phyloP scores from a whole-genome alignment of 2,329 filamentous ascomycete genomes.

The Fusarium oxysporum region DNA sequence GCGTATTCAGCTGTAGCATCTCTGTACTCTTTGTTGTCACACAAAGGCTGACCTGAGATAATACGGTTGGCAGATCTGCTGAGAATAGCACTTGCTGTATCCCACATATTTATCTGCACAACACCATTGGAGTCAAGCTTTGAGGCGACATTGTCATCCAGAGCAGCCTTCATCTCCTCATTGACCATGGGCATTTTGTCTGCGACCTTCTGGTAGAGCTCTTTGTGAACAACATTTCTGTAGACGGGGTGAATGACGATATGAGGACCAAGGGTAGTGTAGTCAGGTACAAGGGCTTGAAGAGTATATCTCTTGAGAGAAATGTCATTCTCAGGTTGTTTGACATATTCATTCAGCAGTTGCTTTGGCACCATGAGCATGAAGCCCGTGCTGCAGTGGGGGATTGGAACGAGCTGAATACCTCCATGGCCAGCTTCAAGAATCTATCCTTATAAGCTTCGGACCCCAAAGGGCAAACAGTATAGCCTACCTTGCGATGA shows the following conservation, averaged over 20 bases:
- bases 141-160: slow-evolving; percentile 16
- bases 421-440: slow-evolving; percentile 15
- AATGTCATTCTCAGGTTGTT: slow-evolving; percentile 25
- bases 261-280: slow-evolving; percentile 20
- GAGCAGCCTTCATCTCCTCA: slow-evolving; percentile 21
- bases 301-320: slow-evolving; percentile 30
- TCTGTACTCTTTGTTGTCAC: slow-evolving; percentile 24
- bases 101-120: slow-evolving; percentile 26
- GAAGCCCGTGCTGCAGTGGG: slow-evolving; percentile 25
- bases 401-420: slow-evolving; percentile 25
- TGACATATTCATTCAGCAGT: slow-evolving; percentile 24
- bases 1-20: slow-evolving; percentile 25
- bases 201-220: slow-evolving; percentile 22
- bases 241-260: slow-evolving; percentile 28
- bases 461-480: rapidly evolving
- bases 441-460: neutral
- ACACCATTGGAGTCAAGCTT: slow-evolving; percentile 2
- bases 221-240: slow-evolving; percentile 24
- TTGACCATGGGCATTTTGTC: slow-evolving; percentile 28
- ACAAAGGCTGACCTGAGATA: slow-evolving; percentile 27
- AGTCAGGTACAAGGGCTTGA: slow-evolving; percentile 20
- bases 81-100: slow-evolving; percentile 20
- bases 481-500: neutral
- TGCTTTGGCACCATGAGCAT: slow-evolving; percentile 30
- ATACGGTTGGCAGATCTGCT: slow-evolving; percentile 30